phyloP scores from a whole-genome alignment of 2,329 filamentous ascomycete species.

The Talaromyces funiculosus region DNA sequence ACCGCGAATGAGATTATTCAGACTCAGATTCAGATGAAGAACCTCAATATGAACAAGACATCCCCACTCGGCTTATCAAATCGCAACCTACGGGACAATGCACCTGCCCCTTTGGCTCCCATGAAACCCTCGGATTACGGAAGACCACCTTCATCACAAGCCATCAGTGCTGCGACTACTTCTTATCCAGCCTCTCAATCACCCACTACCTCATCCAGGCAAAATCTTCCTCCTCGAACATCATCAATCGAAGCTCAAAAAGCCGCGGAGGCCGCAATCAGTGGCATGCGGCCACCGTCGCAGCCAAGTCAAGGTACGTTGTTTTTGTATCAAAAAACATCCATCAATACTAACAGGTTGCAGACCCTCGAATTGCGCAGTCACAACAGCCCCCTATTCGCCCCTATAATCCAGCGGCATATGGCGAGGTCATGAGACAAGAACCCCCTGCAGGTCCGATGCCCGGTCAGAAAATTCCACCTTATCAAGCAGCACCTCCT shows the following conservation, averaged over 20 bases:
- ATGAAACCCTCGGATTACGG: constrained; percentile 36
- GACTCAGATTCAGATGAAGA: constrained; percentile 75
- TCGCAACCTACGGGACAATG: constrained; percentile 58
- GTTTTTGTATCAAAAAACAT: constrained; percentile 18
- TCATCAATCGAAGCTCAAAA: constrained; percentile 47
- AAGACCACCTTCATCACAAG: constrained; percentile 33
- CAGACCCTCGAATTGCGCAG: constrained; percentile 21
- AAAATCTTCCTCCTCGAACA: constrained; percentile 43
- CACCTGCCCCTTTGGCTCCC: constrained; percentile 28
- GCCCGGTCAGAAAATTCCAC: constrained; percentile 22
- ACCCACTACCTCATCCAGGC: constrained; percentile 36
- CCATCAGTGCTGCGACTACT: constrained; percentile 38
- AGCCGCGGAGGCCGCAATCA: constrained; percentile 45
- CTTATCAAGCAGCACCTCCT: constrained; percentile 14
- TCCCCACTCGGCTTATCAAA: constrained; percentile 51
- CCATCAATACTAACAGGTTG: constrained; percentile 26
- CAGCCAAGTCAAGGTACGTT: constrained; percentile 37
- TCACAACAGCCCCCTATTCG: constrained; percentile 44
- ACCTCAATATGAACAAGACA: constrained; percentile 52
- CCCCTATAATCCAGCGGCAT: constrained; percentile 40
- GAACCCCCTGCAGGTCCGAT: constrained; percentile 19
- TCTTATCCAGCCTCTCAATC: constrained; percentile 44
- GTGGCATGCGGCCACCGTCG: constrained; percentile 40
- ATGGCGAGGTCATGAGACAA: constrained; percentile 31
- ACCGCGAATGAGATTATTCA: constrained; percentile 89